These are phyloP conservation scores for Lithospermum erythrorhizon DNA, from an alignment of 257 asterid species.

Conservation along the genomic window DNA sequence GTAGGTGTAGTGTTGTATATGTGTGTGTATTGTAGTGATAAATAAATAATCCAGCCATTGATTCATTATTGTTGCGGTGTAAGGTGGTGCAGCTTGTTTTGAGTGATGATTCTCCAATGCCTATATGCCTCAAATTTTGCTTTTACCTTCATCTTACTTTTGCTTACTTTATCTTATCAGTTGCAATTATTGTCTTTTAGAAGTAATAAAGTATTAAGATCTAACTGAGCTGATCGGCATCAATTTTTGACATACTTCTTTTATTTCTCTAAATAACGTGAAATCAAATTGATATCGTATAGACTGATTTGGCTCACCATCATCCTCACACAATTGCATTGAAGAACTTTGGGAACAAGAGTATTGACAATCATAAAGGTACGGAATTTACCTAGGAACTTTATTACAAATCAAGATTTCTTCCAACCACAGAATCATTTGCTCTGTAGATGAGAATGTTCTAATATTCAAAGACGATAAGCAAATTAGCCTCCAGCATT, in stretches of 20 bases:
- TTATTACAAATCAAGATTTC: neutral
- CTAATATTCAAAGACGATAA: conserved; percentile 36
- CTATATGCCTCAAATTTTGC: neutral
- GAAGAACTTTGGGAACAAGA: conserved; percentile 46
- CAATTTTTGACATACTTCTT: no score
- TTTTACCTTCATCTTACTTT: neutral
- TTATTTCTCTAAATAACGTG: neutral
- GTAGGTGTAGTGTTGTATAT: neutral
- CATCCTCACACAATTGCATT: conserved; percentile 54
- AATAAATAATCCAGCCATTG: neutral
- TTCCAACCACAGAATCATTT: conserved; percentile 2
- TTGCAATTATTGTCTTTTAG: no score
- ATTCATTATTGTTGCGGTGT: neutral
- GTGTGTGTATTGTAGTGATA: neutral
- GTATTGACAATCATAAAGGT: conserved; percentile 36
- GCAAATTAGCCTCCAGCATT: conserved; percentile 28
- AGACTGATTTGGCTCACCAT: conserved; percentile 63
- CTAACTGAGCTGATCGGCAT: no score
- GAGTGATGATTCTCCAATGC: neutral
- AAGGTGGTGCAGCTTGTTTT: neutral
- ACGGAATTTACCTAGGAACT: conserved; percentile 1
- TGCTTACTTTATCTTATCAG: neutral
- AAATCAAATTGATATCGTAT: conserved; percentile 8
- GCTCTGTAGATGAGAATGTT: conserved; percentile 31
- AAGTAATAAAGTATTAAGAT: no score